Percentiles rank a stretch among this genome's conserved stretches.
These are phyloP conservation scores for Nannochloropsis oceanica DNA, from an alignment of 108 stramenopile genomes.

Conservation along the genomic window DNA sequence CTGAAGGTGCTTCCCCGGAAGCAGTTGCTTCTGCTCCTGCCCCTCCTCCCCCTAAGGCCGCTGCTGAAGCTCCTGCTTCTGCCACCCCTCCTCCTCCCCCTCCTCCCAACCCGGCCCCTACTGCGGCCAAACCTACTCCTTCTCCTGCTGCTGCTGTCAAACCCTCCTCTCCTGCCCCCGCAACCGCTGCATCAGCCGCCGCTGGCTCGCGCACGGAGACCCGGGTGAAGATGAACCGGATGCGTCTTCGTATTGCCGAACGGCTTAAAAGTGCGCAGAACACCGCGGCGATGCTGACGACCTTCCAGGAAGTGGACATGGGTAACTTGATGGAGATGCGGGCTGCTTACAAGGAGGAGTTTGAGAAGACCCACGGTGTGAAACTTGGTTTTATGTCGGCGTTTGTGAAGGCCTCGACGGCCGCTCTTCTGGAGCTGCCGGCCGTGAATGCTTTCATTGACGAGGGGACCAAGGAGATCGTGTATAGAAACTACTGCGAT, in stretches of 20 bases:
- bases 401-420: constrained; percentile 89
- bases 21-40: not conserved
- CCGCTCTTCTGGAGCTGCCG: constrained; percentile 76
- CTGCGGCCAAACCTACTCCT: constrained; percentile 30
- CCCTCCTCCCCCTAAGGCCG: constrained; percentile 6
- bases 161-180: not conserved
- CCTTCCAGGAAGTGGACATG: constrained; percentile 99
- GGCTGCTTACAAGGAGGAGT: constrained; percentile 81
- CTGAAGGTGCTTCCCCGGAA: constrained; percentile 33
- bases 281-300: constrained; percentile 97
- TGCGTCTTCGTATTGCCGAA: constrained; percentile 89
- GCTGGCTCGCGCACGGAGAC: constrained; percentile 57
- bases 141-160: constrained; percentile 38
- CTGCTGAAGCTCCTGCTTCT: not conserved
- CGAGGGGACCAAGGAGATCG: constrained; percentile 88
- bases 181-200: constrained; percentile 2
- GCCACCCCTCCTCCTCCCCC: constrained; percentile 1
- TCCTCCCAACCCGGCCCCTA: constrained; percentile 18
- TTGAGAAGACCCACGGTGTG: constrained; percentile 86
- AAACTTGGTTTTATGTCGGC: constrained; percentile 97
- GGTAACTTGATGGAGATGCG: constrained; percentile 88
- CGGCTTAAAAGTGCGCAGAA: constrained; percentile 97
- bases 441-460: constrained; percentile 96
- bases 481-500: constrained; percentile 93
- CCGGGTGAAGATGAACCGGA: constrained; percentile 96